Evolutionary conservation across 345 rosid genomes (phyloP).

Genomic region (Eucalyptus tenuipes): DNA sequence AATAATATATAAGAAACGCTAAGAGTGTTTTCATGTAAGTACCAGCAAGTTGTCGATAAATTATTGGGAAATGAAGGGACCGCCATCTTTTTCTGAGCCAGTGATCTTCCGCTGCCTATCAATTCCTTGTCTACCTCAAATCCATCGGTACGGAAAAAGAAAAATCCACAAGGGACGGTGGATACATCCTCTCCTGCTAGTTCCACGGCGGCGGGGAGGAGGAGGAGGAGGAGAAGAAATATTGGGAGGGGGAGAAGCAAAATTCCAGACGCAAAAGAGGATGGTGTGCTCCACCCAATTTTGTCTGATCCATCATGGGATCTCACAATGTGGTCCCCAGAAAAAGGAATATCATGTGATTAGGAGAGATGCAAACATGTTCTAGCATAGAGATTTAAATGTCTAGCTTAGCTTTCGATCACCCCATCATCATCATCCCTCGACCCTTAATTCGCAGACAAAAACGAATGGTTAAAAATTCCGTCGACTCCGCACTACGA

Average conservation of each 20-base stretch:
- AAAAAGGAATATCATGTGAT: background rate
- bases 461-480: background rate
- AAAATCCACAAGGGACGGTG: background rate
- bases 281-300: background rate
- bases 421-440: background rate
- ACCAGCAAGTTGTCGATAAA: background rate
- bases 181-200: background rate
- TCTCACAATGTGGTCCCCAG: background rate
- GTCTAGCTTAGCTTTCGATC: background rate
- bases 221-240: background rate
- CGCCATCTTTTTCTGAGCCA: background rate
- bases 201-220: background rate
- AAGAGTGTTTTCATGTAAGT: background rate
- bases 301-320: background rate
- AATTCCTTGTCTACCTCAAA: background rate
- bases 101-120: background rate
- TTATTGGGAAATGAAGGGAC: background rate
- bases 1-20: background rate
- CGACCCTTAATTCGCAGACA: background rate
- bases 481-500: fast-evolving
- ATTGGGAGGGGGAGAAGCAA: background rate
- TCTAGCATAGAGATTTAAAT: background rate
- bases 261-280: background rate
- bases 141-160: background rate
- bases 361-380: background rate